Base-by-base conservation (phyloP, 2,329 filamentous ascomycete genomes). In the Hypoxylon sp. region DNA sequence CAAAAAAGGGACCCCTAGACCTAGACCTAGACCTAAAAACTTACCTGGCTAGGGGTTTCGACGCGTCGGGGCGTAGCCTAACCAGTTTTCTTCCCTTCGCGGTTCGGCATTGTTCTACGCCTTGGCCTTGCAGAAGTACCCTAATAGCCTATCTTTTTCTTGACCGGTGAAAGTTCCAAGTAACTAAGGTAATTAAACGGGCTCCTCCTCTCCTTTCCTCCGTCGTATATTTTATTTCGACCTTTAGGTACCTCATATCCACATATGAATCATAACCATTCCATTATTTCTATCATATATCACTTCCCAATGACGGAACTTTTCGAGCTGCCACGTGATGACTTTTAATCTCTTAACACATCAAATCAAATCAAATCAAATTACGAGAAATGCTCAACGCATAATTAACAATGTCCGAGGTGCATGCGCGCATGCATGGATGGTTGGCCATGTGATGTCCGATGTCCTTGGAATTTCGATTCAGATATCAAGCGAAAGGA, bases 371-470 rank as follows among this genome's bases (percentile, higher is more conserved):
- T 23, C 23, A 23, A 23, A n/a, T 36, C 7, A 55, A 32, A 56
- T 45, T 43, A 43, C 17, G 38, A 5, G 17, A n/a, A n/a, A 19
- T 45, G 50, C 34, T 28, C 25, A 32, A 56, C 38, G 43, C 52
- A 56, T 56, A 23, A 43, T 17, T 10, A 53, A 17, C 21, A 23
- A 2, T 46, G 43, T 41, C 30, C 30, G n/a, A 50, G 11, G 23
- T 43, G 56, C 56, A 60, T 60, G 46, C n/a, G n/a, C n/a, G n/a
- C n/a, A n/a, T n/a, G n/a, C n/a, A n/a, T n/a, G n/a, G n/a, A 38
- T 36, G 32, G 34, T 4, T 30, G 36, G n/a, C 28, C 60, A 57
- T 63, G 60, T 63, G 60, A 63, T 57, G 23, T 36, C 19, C 14
- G 5, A 32, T 36, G n/a, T 30, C 30, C 60, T 38, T 57, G 60